Evolutionary conservation across 495 filamentous ascomycete species (phyloP).

Genomic region (Elaphomyces granulatus): DNA sequence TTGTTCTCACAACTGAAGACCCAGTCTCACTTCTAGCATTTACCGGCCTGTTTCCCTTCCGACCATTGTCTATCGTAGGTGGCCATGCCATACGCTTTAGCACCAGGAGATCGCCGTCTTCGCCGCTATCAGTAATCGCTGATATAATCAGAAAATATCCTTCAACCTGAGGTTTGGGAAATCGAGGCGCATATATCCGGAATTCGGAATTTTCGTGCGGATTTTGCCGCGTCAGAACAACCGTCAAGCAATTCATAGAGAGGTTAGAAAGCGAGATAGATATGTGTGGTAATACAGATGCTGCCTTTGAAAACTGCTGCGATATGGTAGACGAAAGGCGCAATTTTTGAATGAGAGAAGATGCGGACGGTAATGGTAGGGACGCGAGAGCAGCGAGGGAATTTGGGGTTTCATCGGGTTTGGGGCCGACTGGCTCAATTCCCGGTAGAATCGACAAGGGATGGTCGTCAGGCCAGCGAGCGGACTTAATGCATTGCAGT

Average conservation of each 20-base stretch:
- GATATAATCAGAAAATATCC: conserved; percentile 74
- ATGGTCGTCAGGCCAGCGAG: conserved; percentile 75
- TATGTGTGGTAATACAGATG: conserved; percentile 51
- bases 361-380: not conserved
- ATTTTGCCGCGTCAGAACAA: conserved; percentile 56
- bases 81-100: conserved; percentile 77
- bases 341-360: not conserved
- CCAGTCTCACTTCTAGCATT: conserved; percentile 19
- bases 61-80: conserved; percentile 15
- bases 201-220: conserved; percentile 42
- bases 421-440: conserved; percentile 36
- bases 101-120: conserved; percentile 61
- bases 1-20: conserved; percentile 21
- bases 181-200: conserved; percentile 69
- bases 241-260: conserved; percentile 44
- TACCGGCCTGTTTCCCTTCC: conserved; percentile 7
- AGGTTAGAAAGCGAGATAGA: conserved; percentile 45
- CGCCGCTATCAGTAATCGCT: conserved; percentile 33
- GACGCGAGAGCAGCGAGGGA: conserved; percentile 10
- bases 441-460: conserved; percentile 72
- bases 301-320: conserved; percentile 38
- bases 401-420: conserved; percentile 13
- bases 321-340: not conserved
- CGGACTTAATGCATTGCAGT: conserved; percentile 82
- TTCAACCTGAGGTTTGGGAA: conserved; percentile 90